phyloP scores from a whole-genome alignment of 2,329 filamentous ascomycete genomes.

The Clonostachys byssicola region DNA sequence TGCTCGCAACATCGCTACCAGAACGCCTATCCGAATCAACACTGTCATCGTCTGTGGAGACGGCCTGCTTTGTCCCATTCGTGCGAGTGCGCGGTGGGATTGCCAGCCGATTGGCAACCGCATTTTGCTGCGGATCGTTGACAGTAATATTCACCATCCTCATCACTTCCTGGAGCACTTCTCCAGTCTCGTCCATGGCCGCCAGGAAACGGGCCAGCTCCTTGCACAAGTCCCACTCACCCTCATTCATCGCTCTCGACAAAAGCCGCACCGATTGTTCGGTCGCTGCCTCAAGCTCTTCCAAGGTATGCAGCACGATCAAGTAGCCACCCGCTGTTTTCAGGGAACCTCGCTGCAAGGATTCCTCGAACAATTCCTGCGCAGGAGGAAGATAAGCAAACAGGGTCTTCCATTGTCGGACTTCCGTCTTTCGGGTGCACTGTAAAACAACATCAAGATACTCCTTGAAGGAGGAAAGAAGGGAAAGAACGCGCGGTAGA shows the following conservation, averaged over 20 bases:
- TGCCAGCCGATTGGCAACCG: slow-evolving; percentile 18
- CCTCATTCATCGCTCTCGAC: slow-evolving; percentile 73
- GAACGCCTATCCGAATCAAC: slow-evolving; percentile 29
- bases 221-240: slow-evolving; percentile 93
- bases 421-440: slow-evolving; percentile 95
- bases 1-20: slow-evolving; percentile 27
- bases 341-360: slow-evolving; percentile 75
- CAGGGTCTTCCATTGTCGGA: slow-evolving; percentile 89
- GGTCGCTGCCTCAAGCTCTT: slow-evolving; percentile 64
- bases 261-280: slow-evolving; percentile 80
- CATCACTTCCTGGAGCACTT: slow-evolving; percentile 71
- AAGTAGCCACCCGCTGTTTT: slow-evolving; percentile 97
- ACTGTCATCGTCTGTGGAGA: slow-evolving; percentile 24
- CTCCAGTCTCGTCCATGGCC: slow-evolving; percentile 82
- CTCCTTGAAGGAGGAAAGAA: slow-evolving; percentile 69
- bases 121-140: slow-evolving; percentile 17
- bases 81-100: slow-evolving; percentile 19
- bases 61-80: slow-evolving; percentile 20
- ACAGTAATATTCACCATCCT: slow-evolving; percentile 47
- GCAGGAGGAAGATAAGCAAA: slow-evolving; percentile 90
- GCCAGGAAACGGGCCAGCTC: slow-evolving; percentile 94
- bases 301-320: slow-evolving; percentile 84
- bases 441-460: slow-evolving; percentile 96
- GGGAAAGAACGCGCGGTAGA: slow-evolving; percentile 58
- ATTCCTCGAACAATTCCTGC: slow-evolving; percentile 89